Evolutionary conservation across 768 basidiomycete species (phyloP).

Genomic region (Naganishia onofrii): DNA sequence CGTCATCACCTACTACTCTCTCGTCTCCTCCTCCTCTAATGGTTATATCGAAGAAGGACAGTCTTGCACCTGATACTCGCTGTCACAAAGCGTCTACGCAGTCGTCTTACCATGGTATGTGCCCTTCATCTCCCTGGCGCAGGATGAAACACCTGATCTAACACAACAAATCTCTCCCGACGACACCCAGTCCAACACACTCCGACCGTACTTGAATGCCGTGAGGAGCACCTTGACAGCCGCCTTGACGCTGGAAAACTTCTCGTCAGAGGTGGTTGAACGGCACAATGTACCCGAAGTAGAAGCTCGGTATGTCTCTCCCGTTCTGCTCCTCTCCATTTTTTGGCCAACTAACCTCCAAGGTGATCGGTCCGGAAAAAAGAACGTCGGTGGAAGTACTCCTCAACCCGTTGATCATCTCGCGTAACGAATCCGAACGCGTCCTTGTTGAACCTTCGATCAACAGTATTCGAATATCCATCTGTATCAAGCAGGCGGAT

Average conservation of each 20-base stretch:
- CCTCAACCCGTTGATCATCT: conserved; percentile 87
- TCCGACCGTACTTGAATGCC: conserved; percentile 91
- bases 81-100: neutral
- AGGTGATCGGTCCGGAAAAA: neutral
- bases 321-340: no score
- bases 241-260: conserved; percentile 93
- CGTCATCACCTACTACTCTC: conserved; percentile 3
- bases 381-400: conserved; percentile 92
- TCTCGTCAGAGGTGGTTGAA: conserved; percentile 97
- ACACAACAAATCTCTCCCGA: neutral
- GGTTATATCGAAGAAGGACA: no score
- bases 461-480: conserved; percentile 93
- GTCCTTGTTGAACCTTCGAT: conserved; percentile 96
- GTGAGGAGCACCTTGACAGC: conserved; percentile 97
- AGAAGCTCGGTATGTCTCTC: conserved; percentile 67
- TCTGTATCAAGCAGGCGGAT: conserved; percentile 98
- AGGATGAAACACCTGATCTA: neutral
- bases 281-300: conserved; percentile 96
- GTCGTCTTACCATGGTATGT: conserved; percentile 1
- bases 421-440: conserved; percentile 93
- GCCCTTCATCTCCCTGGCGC: neutral
- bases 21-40: neutral
- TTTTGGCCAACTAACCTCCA: no score
- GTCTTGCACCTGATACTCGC: neutral
- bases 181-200: conserved; percentile 74